phyloP scores from a whole-genome alignment of 139 green algal species.

The Spirogloea muscicola region DNA sequence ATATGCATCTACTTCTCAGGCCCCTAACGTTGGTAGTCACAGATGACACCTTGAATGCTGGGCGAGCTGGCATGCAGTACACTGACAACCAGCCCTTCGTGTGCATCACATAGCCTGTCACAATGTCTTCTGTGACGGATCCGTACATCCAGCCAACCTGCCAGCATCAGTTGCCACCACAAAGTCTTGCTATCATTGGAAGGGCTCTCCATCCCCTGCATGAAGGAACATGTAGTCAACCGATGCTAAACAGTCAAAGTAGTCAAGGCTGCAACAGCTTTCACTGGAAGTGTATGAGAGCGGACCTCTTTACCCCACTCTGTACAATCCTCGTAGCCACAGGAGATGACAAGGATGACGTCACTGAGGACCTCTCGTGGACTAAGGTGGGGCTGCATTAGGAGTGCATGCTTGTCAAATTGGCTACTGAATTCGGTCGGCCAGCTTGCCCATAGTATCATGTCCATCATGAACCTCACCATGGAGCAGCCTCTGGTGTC shows the following conservation, averaged over 20 bases:
- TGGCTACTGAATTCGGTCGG: no score
- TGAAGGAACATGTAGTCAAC: no score
- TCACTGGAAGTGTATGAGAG: not conserved
- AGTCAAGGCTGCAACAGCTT: no score
- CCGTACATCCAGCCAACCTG: constrained; percentile 39
- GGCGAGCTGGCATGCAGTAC: constrained; percentile 30
- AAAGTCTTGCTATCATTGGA: no score
- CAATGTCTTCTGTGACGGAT: constrained; percentile 35
- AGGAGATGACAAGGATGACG: constrained; percentile 32
- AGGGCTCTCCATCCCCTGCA: no score
- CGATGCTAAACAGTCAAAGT: no score
- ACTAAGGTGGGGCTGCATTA: no score
- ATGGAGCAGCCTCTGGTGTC: constrained; percentile 1
- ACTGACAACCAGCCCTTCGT: constrained; percentile 20
- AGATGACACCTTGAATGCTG: constrained; percentile 42
- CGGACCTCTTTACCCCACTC: constrained; percentile 32
- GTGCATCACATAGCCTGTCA: constrained; percentile 34
- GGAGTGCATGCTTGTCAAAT: no score
- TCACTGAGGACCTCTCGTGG: constrained; percentile 23
- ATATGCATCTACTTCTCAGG: no score
- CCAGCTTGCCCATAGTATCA: no score
- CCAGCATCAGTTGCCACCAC: no score
- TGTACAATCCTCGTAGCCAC: constrained; percentile 33
- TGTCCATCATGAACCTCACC: not conserved
- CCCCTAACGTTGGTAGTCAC: no score